Base-by-base conservation (phyloP, 345 rosid species). In the Balakata baccata region DNA sequence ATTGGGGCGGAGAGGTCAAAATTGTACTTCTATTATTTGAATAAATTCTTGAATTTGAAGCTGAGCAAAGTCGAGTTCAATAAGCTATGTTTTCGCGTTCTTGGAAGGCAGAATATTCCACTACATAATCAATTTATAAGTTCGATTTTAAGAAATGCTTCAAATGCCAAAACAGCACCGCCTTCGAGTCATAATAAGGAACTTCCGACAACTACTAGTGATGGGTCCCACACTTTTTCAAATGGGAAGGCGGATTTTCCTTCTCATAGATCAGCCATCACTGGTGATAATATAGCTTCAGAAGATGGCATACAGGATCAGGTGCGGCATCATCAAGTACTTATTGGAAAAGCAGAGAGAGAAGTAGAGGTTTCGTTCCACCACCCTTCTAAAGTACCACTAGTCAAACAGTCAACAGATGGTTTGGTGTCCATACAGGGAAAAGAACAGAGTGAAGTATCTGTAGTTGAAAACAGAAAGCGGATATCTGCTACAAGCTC, bases 91-190 rank as follows among this genome's bases (percentile, higher is more conserved):
- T 29, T 73, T 50, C 71, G 81, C 14, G 62, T 75, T 67, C 64
- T 84, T 67, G 87, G 87, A 64, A 81, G 78, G 65, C 85, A 81
- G 63, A 81, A 81, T 71, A 66, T 84, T 20, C 69, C 77, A 20
- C 66, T 84, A 17, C 87, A 84, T 72, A 84, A 86, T 76, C 82
- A 86, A 53, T 74, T 86, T 54, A 79, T 86, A 41, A 66, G 73
- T 22, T 77, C 82, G 6, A 80, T 86, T 68, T 74, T 84, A 82
- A 81, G 72, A 66, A 86, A 86, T 75, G 81, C 87, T 66, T 79
- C 83, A 69, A 62, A 38, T 46, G 85, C 78, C 22, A 83, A 80
- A 53, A 54, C 45, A 37, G 76, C 80, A 11, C 85, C 85, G 12
- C 75, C 81, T 51, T 57, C 54, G 50, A 69, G 58, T 70, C 66